A percentile compares a stretch with the other conserved stretches of the same genome.
These are phyloP conservation scores for Lactarius pseudohatsudake DNA, from an alignment of 768 basidiomycete species.

Conservation along the genomic window DNA sequence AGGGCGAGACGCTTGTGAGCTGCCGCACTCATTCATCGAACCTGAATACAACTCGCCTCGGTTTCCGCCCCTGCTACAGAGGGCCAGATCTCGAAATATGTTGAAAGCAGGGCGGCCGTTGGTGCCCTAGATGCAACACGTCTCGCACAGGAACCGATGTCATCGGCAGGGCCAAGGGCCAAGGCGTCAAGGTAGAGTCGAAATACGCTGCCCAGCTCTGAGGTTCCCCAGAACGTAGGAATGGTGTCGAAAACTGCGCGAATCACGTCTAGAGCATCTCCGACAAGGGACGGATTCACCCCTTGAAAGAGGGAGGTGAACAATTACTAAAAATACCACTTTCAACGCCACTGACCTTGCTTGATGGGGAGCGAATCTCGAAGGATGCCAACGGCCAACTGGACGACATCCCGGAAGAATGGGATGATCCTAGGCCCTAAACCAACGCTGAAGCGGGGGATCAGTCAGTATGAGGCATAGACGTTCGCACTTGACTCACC, in stretches of 20 bases:
- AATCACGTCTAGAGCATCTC: conserved; percentile 51
- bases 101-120: conserved; percentile 63
- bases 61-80: conserved; percentile 38
- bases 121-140: conserved; percentile 69
- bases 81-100: conserved; percentile 61
- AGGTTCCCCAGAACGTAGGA: conserved; percentile 76
- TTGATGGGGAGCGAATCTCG: conserved; percentile 39
- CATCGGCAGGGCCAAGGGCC: conserved; percentile 34
- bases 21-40: background rate
- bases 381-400: conserved; percentile 52
- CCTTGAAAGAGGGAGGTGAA: conserved; percentile 29
- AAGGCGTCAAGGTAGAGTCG: conserved; percentile 53
- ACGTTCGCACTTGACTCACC: conserved; percentile 44
- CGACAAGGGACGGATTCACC: conserved; percentile 34
- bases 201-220: conserved; percentile 57
- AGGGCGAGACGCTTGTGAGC: background rate
- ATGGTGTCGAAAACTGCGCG: conserved; percentile 69
- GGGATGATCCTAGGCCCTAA: conserved; percentile 90
- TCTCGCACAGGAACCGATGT: conserved; percentile 53
- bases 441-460: conserved; percentile 48
- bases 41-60: background rate
- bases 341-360: conserved; percentile 21
- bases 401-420: conserved; percentile 69
- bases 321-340: background rate
- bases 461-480: conserved; percentile 22